These are phyloP conservation scores for Solanum medicagineum DNA, from an alignment of 257 asterid species.

Conservation along the genomic window DNA sequence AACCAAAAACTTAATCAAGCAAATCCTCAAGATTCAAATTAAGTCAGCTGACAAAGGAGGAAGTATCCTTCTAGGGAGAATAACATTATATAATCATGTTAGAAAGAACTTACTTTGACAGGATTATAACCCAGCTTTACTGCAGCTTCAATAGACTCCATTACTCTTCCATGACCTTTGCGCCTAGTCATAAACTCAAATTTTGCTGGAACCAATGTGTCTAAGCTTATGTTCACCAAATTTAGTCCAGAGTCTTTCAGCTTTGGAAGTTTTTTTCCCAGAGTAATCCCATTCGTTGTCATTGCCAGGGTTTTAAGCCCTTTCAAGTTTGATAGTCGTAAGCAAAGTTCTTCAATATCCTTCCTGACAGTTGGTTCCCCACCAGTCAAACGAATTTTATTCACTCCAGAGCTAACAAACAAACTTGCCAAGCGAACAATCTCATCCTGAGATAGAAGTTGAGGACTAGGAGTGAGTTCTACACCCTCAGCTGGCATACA, in stretches of 20 bases:
- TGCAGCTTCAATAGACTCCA: slow-evolving; percentile 75
- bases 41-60: not conserved
- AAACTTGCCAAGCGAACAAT: slow-evolving; percentile 63
- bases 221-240: slow-evolving; percentile 80
- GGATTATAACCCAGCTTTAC: slow-evolving; percentile 73
- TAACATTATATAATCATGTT: not conserved
- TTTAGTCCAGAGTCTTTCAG: slow-evolving; percentile 73
- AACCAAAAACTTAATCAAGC: not conserved
- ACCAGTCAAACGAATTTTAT: slow-evolving; percentile 87
- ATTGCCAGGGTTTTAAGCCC: slow-evolving; percentile 79
- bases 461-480: slow-evolving; percentile 63
- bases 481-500: slow-evolving; percentile 99
- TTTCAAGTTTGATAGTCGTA: slow-evolving; percentile 43
- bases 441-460: slow-evolving; percentile 54
- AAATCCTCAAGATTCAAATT: not conserved
- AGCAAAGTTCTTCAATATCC: slow-evolving; percentile 84
- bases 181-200: slow-evolving; percentile 90
- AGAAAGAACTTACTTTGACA: slow-evolving; percentile 51
- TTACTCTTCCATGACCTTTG: slow-evolving; percentile 82
- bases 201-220: slow-evolving; percentile 87
- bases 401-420: slow-evolving; percentile 85
- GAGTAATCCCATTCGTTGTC: slow-evolving; percentile 78
- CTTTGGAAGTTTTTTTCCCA: slow-evolving; percentile 71
- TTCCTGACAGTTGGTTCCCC: slow-evolving; percentile 88
- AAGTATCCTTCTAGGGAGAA: not conserved